Evolutionary conservation across 164 flowering plant genomes (phyloP), one percentile per base, ranked within the genome.

Genomic region (Litsea cubeba): DNA sequence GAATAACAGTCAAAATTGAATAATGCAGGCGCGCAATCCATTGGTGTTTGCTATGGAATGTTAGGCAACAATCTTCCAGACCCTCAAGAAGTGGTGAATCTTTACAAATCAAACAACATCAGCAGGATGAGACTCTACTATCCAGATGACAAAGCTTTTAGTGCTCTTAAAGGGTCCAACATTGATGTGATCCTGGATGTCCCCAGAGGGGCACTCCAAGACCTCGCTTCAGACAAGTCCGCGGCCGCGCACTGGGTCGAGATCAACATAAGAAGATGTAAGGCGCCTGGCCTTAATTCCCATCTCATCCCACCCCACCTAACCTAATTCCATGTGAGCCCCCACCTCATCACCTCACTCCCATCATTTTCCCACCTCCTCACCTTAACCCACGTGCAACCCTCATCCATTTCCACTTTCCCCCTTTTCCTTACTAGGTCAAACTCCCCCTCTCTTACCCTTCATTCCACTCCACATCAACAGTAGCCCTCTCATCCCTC

Each of bases 21-120:
- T 15, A 72, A 30, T 49, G 72, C 26, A 69, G 72, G 72, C 0
- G 72, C n/a, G 14, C 57, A 72, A 49, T 73, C 69, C 40, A 66
- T 74, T 25, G 76, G 76, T n/a, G 60, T 74, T 5, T 74, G 76
- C 49, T 74, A 74, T 54, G 76, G 76, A 3, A 74, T 54, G 70
- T 1, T 12, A 0, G 76, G 70, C 2, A 24, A 66, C 50, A 74
- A 74, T 28, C 49, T 74, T 18, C 70, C 76, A 1, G 20, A 49
- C 3, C 30, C 18, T 25, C n/a, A 28, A 6, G 69, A 66, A 2
- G 76, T 63, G 14, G 28, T 75, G 0, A 11, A 40, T 25, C 67
- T 75, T 8, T 75, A 75, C 62, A 75, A 71, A 54, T 35, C 68
- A 2, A 25, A 10, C 18, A 30, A 22, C 64, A 50, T 76, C 26